A percentile compares a stretch with the other conserved stretches of the same genome.
Conservation (phyloP, 169 alveolate genomes). For the Pseudocohnilembus persalinus region DNA sequence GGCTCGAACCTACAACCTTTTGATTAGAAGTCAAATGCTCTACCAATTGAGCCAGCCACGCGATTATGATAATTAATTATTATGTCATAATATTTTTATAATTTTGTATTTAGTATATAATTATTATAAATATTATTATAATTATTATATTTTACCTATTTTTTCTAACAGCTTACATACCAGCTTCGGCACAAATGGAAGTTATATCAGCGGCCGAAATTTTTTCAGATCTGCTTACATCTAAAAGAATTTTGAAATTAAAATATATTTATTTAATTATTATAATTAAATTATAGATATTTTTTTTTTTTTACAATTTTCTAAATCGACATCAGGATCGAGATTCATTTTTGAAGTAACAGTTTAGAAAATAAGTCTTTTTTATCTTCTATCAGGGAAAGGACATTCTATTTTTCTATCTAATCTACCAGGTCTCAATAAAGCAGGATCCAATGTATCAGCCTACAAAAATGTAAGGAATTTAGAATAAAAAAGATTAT, state of each 20-base stretch:
- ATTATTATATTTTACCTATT: constrained; percentile 75
- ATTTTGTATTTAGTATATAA: too few species aligned
- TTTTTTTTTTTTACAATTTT: constrained; percentile 77
- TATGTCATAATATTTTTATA: too few species aligned
- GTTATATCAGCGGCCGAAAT: constrained; percentile 98
- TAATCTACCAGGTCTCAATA: constrained; percentile 96
- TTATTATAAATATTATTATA: too few species aligned
- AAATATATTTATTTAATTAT: neutral
- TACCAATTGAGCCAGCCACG: too few species aligned
- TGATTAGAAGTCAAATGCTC: too few species aligned
- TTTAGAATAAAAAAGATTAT: too few species aligned
- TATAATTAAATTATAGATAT: too few species aligned
- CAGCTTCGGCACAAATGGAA: constrained; percentile 99
- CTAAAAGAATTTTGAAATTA: constrained; percentile 34
- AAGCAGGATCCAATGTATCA: constrained; percentile 99
- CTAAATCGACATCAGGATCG: constrained; percentile 97
- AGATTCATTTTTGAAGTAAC: constrained; percentile 98
- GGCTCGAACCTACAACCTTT: too few species aligned
- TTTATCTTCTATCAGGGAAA: constrained; percentile 97
- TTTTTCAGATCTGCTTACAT: constrained; percentile 97
- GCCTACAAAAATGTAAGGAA: constrained; percentile 30
- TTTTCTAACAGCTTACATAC: constrained; percentile 99
- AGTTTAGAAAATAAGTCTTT: constrained; percentile 94
- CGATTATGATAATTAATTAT: too few species aligned
- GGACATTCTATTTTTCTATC: constrained; percentile 99